Percentiles rank a stretch among this genome's conserved stretches.
These are phyloP conservation scores for Terfezia boudieri DNA, from an alignment of 495 filamentous ascomycete species.

Conservation along the genomic window DNA sequence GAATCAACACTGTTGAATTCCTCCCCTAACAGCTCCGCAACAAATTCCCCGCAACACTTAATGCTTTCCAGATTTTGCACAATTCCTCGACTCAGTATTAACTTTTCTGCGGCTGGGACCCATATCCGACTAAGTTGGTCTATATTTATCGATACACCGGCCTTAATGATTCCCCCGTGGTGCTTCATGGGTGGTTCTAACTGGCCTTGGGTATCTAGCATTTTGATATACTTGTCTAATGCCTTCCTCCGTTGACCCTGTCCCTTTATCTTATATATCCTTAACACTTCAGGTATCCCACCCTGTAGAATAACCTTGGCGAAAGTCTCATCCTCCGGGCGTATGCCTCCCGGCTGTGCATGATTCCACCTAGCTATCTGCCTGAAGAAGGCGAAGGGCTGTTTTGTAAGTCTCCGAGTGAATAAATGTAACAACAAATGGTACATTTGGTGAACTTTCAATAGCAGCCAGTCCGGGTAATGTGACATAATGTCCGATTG, in stretches of 20 bases:
- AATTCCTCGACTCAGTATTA: slow-evolving; percentile 9
- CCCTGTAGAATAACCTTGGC: slow-evolving; percentile 14
- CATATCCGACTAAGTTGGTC: slow-evolving; percentile 15
- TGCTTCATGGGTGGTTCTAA: slow-evolving; percentile 1
- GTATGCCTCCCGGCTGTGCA: not conserved
- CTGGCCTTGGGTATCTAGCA: slow-evolving; percentile 2
- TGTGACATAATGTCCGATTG: slow-evolving; percentile 15
- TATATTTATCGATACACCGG: not conserved
- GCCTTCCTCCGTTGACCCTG: slow-evolving; percentile 11
- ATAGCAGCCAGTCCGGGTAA: slow-evolving; percentile 15
- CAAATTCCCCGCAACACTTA: slow-evolving; percentile 14
- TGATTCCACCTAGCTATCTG: slow-evolving; percentile 11
- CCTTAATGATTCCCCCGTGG: not conserved
- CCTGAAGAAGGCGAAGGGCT: slow-evolving; percentile 2
- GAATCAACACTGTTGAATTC: not conserved
- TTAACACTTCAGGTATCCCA: slow-evolving; percentile 12
- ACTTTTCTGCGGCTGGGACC: slow-evolving; percentile 16
- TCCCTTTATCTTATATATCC: slow-evolving; percentile 14
- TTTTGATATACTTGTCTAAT: slow-evolving; percentile 14
- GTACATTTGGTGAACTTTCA: slow-evolving; percentile 18
- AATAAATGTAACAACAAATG: slow-evolving; percentile 16
- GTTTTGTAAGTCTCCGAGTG: slow-evolving; percentile 12
- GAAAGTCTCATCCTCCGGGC: slow-evolving; percentile 12
- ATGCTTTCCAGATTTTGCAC: slow-evolving; percentile 16
- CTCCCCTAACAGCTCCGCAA: slow-evolving; percentile 8